A percentile compares a stretch with the other conserved stretches of the same genome.
These are phyloP conservation scores for Candida quercuum DNA, from an alignment of 805 yeast genomes.

Conservation along the genomic window DNA sequence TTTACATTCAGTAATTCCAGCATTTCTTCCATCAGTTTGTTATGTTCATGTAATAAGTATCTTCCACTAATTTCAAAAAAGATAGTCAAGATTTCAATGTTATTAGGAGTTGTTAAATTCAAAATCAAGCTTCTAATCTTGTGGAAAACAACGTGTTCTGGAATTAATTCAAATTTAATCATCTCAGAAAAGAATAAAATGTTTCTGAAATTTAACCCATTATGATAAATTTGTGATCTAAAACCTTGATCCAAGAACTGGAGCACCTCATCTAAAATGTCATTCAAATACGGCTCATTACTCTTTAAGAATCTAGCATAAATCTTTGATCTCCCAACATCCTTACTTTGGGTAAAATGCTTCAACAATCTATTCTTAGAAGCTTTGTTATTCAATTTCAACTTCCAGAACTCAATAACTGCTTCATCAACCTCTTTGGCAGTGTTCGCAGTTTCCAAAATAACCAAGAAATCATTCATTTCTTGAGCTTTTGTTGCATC, in stretches of 20 bases:
- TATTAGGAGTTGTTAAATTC: conserved; percentile 45
- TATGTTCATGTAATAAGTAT: conserved; percentile 54
- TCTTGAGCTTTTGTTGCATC: conserved; percentile 28
- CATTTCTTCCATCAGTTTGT: conserved; percentile 57
- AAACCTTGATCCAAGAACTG: conserved; percentile 53
- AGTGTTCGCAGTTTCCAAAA: conserved; percentile 37
- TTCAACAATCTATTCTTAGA: conserved; percentile 55
- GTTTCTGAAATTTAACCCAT: conserved; percentile 46
- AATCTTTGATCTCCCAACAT: conserved; percentile 39
- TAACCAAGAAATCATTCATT: conserved; percentile 37
- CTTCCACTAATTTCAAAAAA: conserved; percentile 72
- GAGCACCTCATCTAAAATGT: conserved; percentile 47
- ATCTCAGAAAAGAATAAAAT: conserved; percentile 67
- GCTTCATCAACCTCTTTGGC: conserved; percentile 46
- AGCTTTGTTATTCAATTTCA: conserved; percentile 64
- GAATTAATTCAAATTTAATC: conserved; percentile 69
- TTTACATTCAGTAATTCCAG: conserved; percentile 47
- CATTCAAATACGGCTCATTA: conserved; percentile 42
- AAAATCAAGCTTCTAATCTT: conserved; percentile 58
- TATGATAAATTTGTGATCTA: conserved; percentile 53
- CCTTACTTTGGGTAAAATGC: conserved; percentile 46
- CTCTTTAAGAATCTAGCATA: conserved; percentile 69
- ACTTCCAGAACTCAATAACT: conserved; percentile 41
- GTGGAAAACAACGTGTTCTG: conserved; percentile 67
- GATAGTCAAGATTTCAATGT: conserved; percentile 64